A percentile compares a stretch with the other conserved stretches of the same genome.
phyloP scores from a whole-genome alignment of 164 flowering plant species.

The Platanus orientalis region DNA sequence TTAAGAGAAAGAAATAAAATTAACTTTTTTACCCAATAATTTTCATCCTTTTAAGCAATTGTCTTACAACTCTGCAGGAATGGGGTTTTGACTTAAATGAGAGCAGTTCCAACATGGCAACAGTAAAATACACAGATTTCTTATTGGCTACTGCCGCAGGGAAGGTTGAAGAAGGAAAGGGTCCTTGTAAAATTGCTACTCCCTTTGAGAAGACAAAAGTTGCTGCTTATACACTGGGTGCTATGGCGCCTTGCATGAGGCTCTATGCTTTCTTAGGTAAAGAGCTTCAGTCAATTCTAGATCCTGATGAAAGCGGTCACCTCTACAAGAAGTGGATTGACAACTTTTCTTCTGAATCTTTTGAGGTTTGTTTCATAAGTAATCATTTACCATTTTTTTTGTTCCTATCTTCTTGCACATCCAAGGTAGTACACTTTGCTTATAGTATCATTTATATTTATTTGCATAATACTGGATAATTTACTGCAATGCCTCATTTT shows the following conservation, averaged over 20 bases:
- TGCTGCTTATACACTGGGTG: slow-evolving; percentile 77
- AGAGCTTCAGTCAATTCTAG: slow-evolving; percentile 39
- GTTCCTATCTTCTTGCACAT: neutral
- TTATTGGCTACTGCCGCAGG: slow-evolving; percentile 75
- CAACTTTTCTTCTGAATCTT: slow-evolving; percentile 43
- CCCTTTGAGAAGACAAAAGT: slow-evolving; percentile 74
- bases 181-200: slow-evolving; percentile 61
- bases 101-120: slow-evolving; percentile 45
- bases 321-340: slow-evolving; percentile 65
- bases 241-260: slow-evolving; percentile 79
- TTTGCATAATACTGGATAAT: neutral
- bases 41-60: neutral
- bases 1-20: too few species aligned
- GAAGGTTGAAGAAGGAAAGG: slow-evolving; percentile 64
- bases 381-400: neutral
- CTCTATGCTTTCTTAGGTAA: slow-evolving; percentile 60
- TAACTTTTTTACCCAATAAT: too few species aligned
- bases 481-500: neutral
- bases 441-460: neutral
- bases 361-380: slow-evolving; percentile 38
- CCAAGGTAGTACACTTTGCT: neutral
- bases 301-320: slow-evolving; percentile 30
- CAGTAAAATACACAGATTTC: slow-evolving; percentile 65
- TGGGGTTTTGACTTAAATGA: slow-evolving; percentile 68
- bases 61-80: slow-evolving; percentile 62